phyloP scores from a whole-genome alignment of 257 asterid species.

The Eustoma russellianum region DNA sequence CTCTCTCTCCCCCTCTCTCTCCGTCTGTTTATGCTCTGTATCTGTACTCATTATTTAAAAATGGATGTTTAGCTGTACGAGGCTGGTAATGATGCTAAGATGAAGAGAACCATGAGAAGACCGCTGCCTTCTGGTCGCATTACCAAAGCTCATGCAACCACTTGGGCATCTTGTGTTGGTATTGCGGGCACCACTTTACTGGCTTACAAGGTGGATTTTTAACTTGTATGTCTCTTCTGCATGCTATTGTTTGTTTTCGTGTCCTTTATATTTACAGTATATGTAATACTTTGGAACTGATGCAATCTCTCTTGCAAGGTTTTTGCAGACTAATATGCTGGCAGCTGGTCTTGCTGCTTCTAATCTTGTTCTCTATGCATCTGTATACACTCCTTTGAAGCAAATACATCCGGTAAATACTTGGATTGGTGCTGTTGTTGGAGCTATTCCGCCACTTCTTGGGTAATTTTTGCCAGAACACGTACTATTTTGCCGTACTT shows the following conservation, averaged over 20 bases:
- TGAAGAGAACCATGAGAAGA: constrained; percentile 81
- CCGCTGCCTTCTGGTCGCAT: constrained; percentile 90
- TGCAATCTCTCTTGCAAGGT: constrained; percentile 59
- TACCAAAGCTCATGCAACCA: constrained; percentile 61
- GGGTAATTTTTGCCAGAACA: constrained; percentile 46
- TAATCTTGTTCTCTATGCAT: constrained; percentile 84
- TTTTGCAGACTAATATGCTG: constrained; percentile 86
- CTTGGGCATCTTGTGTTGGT: constrained; percentile 78
- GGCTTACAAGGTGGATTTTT: constrained; percentile 61
- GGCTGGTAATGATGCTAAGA: constrained; percentile 76
- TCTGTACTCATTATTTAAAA: not conserved
- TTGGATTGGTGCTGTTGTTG: constrained; percentile 98
- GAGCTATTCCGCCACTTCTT: constrained; percentile 96
- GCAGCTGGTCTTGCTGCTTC: constrained; percentile 98
- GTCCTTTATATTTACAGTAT: not conserved
- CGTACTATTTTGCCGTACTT: too few species aligned
- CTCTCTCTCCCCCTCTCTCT: not conserved
- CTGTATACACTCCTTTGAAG: constrained; percentile 86
- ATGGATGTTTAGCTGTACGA: constrained; percentile 55
- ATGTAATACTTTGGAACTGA: constrained; percentile 31
- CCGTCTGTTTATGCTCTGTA: not conserved
- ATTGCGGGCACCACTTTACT: constrained; percentile 77
- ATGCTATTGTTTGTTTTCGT: constrained; percentile 7
- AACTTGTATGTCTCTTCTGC: constrained; percentile 16
- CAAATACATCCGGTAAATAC: constrained; percentile 93